Conservation (phyloP, 805 yeast species). For the Yarrowia deformans region DNA sequence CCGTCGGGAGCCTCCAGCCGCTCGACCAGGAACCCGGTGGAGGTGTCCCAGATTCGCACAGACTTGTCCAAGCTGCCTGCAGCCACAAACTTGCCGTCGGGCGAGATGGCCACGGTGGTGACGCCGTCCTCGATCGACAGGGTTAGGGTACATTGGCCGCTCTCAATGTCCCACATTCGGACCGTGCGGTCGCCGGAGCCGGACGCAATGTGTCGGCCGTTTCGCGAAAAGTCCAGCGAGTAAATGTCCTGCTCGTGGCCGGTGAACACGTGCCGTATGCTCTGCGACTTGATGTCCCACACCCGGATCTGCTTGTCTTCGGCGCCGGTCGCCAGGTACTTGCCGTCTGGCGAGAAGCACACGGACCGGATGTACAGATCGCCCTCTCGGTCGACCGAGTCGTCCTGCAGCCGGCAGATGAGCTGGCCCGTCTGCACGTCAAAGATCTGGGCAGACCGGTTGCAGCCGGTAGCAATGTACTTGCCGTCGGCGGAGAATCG, state of each 20-base stretch:
- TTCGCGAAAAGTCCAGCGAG: conserved; percentile 92
- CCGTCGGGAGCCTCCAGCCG: conserved; percentile 94
- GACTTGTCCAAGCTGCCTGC: conserved; percentile 96
- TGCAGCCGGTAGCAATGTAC: conserved; percentile 95
- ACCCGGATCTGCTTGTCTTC: conserved; percentile 80
- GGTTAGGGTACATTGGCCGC: conserved; percentile 88
- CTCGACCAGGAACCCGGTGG: conserved; percentile 89
- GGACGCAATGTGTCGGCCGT: conserved; percentile 89
- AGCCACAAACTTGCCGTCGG: conserved; percentile 91
- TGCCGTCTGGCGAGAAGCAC: conserved; percentile 95
- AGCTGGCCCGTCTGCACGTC: conserved; percentile 90
- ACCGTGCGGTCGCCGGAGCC: conserved; percentile 98
- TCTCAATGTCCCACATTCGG: conserved; percentile 91
- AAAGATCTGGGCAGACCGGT: conserved; percentile 92
- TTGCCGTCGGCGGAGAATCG: conserved; percentile 91
- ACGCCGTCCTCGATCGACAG: conserved; percentile 96
- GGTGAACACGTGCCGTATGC: conserved; percentile 76
- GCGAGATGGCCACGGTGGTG: conserved; percentile 96
- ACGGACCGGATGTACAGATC: conserved; percentile 95
- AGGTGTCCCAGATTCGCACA: conserved; percentile 96
- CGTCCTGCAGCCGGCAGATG: conserved; percentile 86
- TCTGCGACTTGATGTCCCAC: conserved; percentile 91
- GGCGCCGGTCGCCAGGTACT: conserved; percentile 91
- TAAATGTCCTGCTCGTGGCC: conserved; percentile 99
- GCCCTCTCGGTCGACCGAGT: conserved; percentile 70